Base-by-base conservation (phyloP, 139 green algal genomes). In the Asterochloris erici region DNA sequence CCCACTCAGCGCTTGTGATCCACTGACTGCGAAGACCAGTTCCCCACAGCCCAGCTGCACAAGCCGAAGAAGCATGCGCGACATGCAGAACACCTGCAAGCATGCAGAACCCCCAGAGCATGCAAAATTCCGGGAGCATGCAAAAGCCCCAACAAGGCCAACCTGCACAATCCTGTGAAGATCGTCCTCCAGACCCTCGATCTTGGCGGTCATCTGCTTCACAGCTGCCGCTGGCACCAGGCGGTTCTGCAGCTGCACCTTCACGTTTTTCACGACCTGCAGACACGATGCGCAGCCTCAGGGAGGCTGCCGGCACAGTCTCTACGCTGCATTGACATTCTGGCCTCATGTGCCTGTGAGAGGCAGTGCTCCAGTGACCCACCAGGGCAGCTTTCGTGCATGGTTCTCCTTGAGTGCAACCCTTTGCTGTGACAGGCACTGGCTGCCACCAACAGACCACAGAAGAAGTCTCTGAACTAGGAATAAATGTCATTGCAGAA, bases 121-220 rank as follows among this genome's bases (percentile, higher is more conserved):
- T 26, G 66, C 66, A 71, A 71, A 4, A 71, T 16, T n/a, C n/a
- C n/a, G n/a, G n/a, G 38, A 54, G 38, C 38, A 71, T 26, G 66
- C 66, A 71, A 71, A 4, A 71, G 10, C 66, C 21, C 4, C 66
- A 71, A 63, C 62, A 68, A 73, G 69, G 6, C 63, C 21, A 68
- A 86, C 83, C 77, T 70, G 61, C 13, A 81, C 1, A 11, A 94
- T 76, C 1, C 79, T 69, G 11, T 82, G 63, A 26, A 97, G 87
- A 76, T 96, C 90, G 14, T 38, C 69, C 83, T 91, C 88, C 80
- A 94, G 74, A 29, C n/a, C 26, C 85, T 96, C 94, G 0, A 98
- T 79, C 47, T 82, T 89, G 13, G 38, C 68, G 28, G 91, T 86
- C 93, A 93, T 97, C 29, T 85, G 38, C 13, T 71, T 77, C 23